phyloP scores from a whole-genome alignment of 176 grass and related monocot species.

The Puya raimondii region DNA sequence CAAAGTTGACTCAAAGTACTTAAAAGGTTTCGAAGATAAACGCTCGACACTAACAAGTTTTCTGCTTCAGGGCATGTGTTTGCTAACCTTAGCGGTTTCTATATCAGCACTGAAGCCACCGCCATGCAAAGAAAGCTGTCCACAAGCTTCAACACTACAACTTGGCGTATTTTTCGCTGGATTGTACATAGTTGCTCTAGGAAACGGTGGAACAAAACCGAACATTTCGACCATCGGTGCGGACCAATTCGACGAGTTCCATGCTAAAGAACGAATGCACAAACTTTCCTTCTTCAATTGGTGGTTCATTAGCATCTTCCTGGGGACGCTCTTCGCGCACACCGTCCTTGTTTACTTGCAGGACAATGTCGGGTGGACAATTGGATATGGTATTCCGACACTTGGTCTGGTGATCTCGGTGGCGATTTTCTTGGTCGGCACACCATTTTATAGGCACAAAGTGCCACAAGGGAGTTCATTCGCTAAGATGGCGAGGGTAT shows the following conservation, averaged over 20 bases:
- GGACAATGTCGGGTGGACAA: slow-evolving; percentile 66
- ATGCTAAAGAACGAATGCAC: slow-evolving; percentile 51
- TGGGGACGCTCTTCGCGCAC: slow-evolving; percentile 61
- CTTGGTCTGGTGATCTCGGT: slow-evolving; percentile 39
- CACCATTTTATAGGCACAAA: slow-evolving; percentile 75
- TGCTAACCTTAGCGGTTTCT: slow-evolving; percentile 60
- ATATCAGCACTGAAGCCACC: slow-evolving; percentile 51
- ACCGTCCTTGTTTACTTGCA: slow-evolving; percentile 86
- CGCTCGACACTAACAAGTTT: background rate
- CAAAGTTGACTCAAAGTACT: background rate
- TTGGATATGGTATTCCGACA: slow-evolving; percentile 67
- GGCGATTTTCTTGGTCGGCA: slow-evolving; percentile 65
- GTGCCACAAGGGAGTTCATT: slow-evolving; percentile 62
- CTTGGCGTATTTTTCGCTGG: slow-evolving; percentile 56
- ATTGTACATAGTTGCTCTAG: slow-evolving; percentile 69
- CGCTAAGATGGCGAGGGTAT: slow-evolving; percentile 43
- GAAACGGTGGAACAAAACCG: slow-evolving; percentile 70
- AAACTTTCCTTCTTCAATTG: slow-evolving; percentile 98
- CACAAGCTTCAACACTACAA: slow-evolving; percentile 40
- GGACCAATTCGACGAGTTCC: slow-evolving; percentile 82
- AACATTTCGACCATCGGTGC: slow-evolving; percentile 93
- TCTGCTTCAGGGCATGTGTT: slow-evolving; percentile 57
- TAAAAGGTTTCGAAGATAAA: background rate
- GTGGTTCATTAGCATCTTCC: slow-evolving; percentile 84
- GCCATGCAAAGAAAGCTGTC: slow-evolving; percentile 40